Evolutionary conservation across 2,329 filamentous ascomycete species (phyloP), one percentile per base, ranked within the genome.

Genomic region (Aspergillaceae sp.): DNA sequence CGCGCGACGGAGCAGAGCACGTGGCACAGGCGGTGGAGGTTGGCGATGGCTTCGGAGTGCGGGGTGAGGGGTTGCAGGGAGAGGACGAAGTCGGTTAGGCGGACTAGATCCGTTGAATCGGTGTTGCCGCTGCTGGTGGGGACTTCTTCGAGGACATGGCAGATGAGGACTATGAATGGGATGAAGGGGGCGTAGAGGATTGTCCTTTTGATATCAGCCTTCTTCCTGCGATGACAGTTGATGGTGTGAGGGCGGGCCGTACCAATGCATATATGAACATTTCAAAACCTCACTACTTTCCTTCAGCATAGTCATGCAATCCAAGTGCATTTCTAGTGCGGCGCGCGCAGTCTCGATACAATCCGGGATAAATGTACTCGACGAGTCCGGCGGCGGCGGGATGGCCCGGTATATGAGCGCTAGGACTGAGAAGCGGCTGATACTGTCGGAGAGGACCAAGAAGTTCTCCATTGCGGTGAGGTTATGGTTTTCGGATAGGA

Each of bases 1-100:
- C 70, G 70, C 5, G 81, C 79, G 4, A 84, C 78, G 45, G 77
- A 77, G 49, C 74, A 73, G 59, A 85, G 79, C 28, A 84, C 73
- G 33, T 75, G 72, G 53, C 78, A 83, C 29, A 85, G 71, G n/a
- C 74, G 75, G 55, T 80, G 76, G 8, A 85, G 68, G 55, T 79
- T 80, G 29, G 76, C 72, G 26, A 80, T 73, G 2, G 77, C 75
- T 55, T 82, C 76, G 1, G 80, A 83, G 2, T 75, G 65, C 4
- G 69, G 68, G 40, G 71, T 70, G 2, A 73, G 70, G 0, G 72
- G 70, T 48, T 75, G 70, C 2, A 84, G 72, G 2, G 77, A 81
- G 19, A 65, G 60, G 42, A 77, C 74, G 52, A 84, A 84, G 2
- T 75, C 71, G 33, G 73, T 70, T 1, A 85, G 68, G 1, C 75